Percentiles rank a stretch among this genome's conserved stretches.
These are phyloP conservation scores for Piper betle DNA, from an alignment of 164 flowering plant species.

Conservation along the genomic window DNA sequence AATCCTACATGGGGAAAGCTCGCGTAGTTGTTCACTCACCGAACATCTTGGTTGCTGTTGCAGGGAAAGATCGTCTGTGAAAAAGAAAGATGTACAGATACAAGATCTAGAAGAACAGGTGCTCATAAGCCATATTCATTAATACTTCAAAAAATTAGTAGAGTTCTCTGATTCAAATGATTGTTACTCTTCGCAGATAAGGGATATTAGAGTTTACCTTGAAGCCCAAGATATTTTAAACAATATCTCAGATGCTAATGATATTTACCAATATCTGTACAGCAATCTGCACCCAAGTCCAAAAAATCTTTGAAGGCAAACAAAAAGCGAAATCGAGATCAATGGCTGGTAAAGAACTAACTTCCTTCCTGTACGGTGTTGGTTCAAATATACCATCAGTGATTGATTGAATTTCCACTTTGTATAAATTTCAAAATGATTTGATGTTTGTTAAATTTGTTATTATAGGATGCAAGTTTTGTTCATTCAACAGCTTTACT, in stretches of 20 bases:
- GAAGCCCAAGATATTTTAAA: conserved; percentile 63
- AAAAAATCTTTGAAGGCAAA: conserved; percentile 34
- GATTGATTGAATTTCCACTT: too few relatives aligned
- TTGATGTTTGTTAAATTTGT: too few relatives aligned
- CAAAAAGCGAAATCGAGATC: conserved; percentile 33
- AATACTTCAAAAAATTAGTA: background rate
- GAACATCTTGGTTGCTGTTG: background rate
- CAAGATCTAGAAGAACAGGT: conserved; percentile 90
- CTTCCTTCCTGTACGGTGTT: background rate
- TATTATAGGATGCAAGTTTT: too few relatives aligned
- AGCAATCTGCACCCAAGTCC: conserved; percentile 26
- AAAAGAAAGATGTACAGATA: conserved; percentile 42
- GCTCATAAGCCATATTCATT: background rate
- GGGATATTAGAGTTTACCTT: conserved; percentile 63
- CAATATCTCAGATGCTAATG: conserved; percentile 42
- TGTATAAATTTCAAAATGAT: too few relatives aligned
- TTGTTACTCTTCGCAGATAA: conserved; percentile 32
- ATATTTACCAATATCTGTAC: conserved; percentile 40
- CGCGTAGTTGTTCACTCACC: background rate
- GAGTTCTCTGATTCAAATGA: background rate
- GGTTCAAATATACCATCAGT: too few relatives aligned
- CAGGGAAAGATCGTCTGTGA: conserved; percentile 33
- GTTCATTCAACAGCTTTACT: too few relatives aligned
- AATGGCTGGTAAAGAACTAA: background rate
- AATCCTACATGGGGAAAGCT: too few relatives aligned